Conservation (phyloP, 305 asterid species). For the Fraxinus latifolia region DNA sequence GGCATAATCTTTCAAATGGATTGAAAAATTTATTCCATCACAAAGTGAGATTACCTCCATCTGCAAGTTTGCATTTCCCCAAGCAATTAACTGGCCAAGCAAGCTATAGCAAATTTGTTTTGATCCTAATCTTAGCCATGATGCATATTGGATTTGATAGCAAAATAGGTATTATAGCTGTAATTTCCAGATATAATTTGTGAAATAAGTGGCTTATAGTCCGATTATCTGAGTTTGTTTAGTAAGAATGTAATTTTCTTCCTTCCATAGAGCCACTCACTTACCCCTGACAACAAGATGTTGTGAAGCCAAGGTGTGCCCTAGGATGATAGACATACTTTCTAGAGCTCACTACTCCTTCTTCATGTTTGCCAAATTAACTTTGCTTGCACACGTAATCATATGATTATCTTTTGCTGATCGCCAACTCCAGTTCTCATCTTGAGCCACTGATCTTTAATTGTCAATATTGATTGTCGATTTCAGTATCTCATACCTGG, state of each 20-base stretch:
- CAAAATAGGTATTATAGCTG: neutral
- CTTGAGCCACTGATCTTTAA: slow-evolving; percentile 15
- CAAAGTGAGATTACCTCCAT: neutral
- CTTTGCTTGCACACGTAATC: neutral
- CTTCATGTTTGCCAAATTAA: neutral
- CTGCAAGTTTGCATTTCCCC: neutral
- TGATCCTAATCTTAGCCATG: neutral
- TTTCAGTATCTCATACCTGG: slow-evolving; percentile 11
- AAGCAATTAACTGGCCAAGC: neutral
- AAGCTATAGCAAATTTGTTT: neutral
- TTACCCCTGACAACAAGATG: slow-evolving; percentile 7
- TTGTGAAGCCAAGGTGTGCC: slow-evolving; percentile 3
- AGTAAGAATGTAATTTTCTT: neutral
- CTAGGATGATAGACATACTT: neutral
- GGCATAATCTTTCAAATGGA: neutral
- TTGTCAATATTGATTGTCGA: slow-evolving; percentile 6
- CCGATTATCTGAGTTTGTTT: neutral
- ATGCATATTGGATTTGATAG: neutral
- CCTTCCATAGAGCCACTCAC: slow-evolving; percentile 12
- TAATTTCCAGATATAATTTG: slow-evolving; percentile 1
- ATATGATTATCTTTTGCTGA: neutral
- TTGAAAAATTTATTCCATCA: neutral
- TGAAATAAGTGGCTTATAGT: neutral
- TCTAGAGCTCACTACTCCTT: neutral
- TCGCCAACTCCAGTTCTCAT: slow-evolving; percentile 1